phyloP scores from a whole-genome alignment of 148 eudicot species.

The Camellia lanceoleosa region DNA sequence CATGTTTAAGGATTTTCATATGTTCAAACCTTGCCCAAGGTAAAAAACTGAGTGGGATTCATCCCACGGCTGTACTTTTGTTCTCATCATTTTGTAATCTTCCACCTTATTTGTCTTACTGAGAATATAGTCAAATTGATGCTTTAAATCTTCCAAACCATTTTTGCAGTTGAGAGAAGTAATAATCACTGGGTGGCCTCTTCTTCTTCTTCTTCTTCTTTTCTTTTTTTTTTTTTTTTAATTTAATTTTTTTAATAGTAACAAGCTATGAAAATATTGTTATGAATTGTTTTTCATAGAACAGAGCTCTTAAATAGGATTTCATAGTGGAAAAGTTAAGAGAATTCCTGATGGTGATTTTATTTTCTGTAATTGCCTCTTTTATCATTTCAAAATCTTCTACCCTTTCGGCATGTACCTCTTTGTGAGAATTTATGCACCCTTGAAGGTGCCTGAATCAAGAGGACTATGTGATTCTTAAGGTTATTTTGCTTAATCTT shows the following conservation, averaged over 20 bases:
- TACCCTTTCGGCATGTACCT: neutral
- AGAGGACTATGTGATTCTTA: neutral
- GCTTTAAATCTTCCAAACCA: neutral
- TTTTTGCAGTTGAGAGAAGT: neutral
- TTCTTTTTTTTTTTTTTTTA: too few relatives aligned
- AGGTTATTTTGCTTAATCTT: neutral
- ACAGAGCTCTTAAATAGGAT: neutral
- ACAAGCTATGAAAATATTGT: neutral
- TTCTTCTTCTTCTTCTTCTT: too few relatives aligned
- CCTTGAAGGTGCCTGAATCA: neutral
- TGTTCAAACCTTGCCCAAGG: too few relatives aligned
- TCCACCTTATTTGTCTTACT: neutral
- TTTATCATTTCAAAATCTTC: neutral
- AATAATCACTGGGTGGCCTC: neutral
- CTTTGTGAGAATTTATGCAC: neutral
- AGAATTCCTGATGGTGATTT: neutral
- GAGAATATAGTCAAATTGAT: neutral
- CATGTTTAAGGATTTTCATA: too few relatives aligned
- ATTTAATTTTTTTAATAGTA: neutral
- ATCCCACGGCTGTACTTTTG: neutral
- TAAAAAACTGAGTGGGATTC: neutral
- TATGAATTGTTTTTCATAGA: neutral
- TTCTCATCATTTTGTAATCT: neutral
- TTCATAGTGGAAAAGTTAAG: neutral
- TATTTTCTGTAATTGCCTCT: neutral